Percentiles rank a stretch among this genome's conserved stretches.
Conservation (phyloP, 805 yeast genomes). For the Hanseniaspora thailandica region DNA sequence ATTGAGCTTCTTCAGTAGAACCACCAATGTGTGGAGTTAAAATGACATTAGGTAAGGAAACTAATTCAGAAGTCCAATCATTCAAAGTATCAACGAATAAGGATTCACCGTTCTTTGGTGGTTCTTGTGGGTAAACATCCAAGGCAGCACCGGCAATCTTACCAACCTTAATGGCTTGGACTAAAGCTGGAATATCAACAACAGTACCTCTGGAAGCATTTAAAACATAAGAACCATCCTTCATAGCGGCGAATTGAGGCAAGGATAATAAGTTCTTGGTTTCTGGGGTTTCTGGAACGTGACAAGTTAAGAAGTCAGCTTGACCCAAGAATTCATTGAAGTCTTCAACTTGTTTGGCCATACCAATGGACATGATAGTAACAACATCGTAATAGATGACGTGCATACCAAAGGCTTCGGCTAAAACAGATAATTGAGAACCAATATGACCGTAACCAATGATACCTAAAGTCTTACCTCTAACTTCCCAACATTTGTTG, state of each 20-base stretch:
- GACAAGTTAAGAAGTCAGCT: constrained; percentile 84
- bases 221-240: constrained; percentile 84
- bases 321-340: constrained; percentile 67
- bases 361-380: constrained; percentile 94
- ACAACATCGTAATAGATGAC: constrained; percentile 84
- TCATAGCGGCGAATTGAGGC: constrained; percentile 91
- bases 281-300: constrained; percentile 89
- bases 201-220: constrained; percentile 98
- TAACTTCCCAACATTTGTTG: constrained; percentile 94
- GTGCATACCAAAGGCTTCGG: constrained; percentile 96
- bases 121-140: constrained; percentile 94
- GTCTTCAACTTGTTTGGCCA: constrained; percentile 81
- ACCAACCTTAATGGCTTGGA: constrained; percentile 83
- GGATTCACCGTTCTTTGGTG: constrained; percentile 87
- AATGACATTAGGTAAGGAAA: constrained; percentile 73
- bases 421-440: constrained; percentile 87
- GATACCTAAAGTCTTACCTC: constrained; percentile 96
- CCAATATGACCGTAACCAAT: constrained; percentile 98
- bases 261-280: constrained; percentile 81
- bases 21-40: constrained; percentile 98
- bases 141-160: constrained; percentile 94
- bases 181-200: constrained; percentile 86
- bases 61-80: constrained; percentile 71
- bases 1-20: constrained; percentile 97
- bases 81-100: constrained; percentile 64